Conservation (phyloP, 75 land plant genomes). For the Gnetum montanum region DNA sequence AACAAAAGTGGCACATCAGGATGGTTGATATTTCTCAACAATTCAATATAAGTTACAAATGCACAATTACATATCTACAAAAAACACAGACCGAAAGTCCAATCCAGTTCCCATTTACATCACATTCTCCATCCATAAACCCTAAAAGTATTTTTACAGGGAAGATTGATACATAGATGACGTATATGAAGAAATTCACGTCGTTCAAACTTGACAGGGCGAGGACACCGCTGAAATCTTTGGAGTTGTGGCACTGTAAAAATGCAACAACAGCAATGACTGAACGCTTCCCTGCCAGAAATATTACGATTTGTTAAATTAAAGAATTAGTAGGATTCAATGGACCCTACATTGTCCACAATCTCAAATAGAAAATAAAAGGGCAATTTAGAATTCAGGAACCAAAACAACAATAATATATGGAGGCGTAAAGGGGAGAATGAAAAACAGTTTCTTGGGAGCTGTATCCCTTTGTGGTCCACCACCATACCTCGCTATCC, state of each 20-base stretch:
- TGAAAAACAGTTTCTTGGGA: neutral
- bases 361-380: neutral
- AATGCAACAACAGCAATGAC: slow-evolving; percentile 8
- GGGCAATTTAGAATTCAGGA: neutral
- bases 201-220: too few relatives aligned
- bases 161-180: too few relatives aligned
- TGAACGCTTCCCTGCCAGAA: slow-evolving; percentile 1
- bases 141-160: too few relatives aligned
- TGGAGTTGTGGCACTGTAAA: neutral
- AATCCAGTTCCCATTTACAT: too few relatives aligned
- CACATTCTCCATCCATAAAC: too few relatives aligned
- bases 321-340: neutral
- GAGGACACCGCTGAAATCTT: neutral
- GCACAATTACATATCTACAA: too few relatives aligned
- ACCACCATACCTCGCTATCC: slow-evolving; percentile 1
- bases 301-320: too few relatives aligned
- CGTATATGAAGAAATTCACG: too few relatives aligned
- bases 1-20: too few relatives aligned
- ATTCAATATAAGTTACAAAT: too few relatives aligned
- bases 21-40: too few relatives aligned
- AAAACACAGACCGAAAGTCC: too few relatives aligned
- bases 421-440: neutral
- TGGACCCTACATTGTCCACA: neutral
- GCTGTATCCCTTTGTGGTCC: neutral
- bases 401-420: slow-evolving; percentile 1